Percentiles rank a stretch among this genome's conserved stretches.
Conservation (phyloP, 1,284 basidiomycete genomes). For the Rhodotorula sp. region DNA sequence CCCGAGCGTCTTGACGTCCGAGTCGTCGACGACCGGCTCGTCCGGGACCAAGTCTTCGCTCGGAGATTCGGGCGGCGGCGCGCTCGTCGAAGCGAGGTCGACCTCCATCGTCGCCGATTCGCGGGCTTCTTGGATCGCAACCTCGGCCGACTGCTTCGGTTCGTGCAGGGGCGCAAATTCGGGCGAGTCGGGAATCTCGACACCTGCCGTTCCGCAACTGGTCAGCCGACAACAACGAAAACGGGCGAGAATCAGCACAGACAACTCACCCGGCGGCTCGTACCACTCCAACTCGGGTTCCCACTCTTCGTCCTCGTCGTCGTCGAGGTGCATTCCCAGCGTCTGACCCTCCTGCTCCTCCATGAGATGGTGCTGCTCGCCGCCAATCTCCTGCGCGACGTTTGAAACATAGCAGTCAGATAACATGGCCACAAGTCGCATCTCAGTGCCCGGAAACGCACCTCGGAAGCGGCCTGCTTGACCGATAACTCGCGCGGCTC, state of each 20-base stretch:
- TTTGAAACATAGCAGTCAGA: not conserved
- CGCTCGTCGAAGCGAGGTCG: not conserved
- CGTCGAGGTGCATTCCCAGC: constrained; percentile 22
- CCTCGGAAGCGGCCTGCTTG: not conserved
- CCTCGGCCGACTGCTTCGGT: constrained; percentile 16
- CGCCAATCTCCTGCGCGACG: not conserved
- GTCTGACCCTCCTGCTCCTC: constrained; percentile 28
- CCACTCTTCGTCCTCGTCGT: constrained; percentile 22
- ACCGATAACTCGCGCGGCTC: constrained; percentile 15
- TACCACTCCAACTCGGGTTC: constrained; percentile 34
- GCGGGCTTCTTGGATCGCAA: not conserved
- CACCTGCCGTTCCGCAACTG: not conserved
- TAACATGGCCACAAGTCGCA: not conserved
- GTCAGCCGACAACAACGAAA: not conserved
- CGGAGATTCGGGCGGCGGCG: constrained; percentile 8
- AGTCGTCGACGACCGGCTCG: not conserved
- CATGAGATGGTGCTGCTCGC: constrained; percentile 19
- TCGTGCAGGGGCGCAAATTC: constrained; percentile 17
- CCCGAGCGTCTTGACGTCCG: constrained; percentile 9
- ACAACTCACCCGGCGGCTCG: constrained; percentile 23
- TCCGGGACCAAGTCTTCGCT: constrained; percentile 2
- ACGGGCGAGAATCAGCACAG: not conserved
- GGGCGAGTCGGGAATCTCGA: constrained; percentile 17
- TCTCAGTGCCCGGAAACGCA: constrained; percentile 5
- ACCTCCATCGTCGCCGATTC: constrained; percentile 8